Percentiles rank a stretch among this genome's conserved stretches.
These are phyloP conservation scores for Sclerotinia subarctica DNA, from an alignment of 2,329 filamentous ascomycete species.

Conservation along the genomic window DNA sequence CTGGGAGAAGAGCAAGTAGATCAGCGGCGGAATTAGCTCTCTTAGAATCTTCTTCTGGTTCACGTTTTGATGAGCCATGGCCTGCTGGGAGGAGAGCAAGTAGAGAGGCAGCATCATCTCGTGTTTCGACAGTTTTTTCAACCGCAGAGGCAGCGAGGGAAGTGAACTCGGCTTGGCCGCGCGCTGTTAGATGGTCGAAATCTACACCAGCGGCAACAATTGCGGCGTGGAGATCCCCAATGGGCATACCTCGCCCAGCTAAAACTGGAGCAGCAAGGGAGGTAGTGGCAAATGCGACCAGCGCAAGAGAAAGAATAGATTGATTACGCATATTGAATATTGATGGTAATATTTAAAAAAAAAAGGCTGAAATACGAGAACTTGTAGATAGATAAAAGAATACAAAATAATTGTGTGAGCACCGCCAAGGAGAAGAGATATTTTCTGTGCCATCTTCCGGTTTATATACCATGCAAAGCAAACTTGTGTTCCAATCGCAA, in stretches of 20 bases:
- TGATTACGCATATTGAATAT: constrained; percentile 17
- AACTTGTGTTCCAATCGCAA: constrained; percentile 9
- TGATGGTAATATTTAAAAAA: not conserved
- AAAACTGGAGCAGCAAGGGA: constrained; percentile 4
- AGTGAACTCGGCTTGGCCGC: constrained; percentile 9
- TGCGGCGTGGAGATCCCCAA: constrained; percentile 12
- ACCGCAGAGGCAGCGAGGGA: not conserved
- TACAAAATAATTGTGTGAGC: not conserved
- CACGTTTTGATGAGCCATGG: not conserved
- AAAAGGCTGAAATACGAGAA: not conserved
- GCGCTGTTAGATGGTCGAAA: constrained; percentile 7
- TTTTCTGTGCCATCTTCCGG: not conserved
- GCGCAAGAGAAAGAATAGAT: constrained; percentile 17
- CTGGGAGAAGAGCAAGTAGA: not conserved
- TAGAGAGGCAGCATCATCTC: not conserved
- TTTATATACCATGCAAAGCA: constrained; percentile 10
- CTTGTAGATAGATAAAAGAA: not conserved
- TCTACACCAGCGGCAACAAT: constrained; percentile 7
- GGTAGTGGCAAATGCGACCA: constrained; percentile 19
- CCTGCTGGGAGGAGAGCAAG: not conserved
- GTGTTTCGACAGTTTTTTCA: not conserved
- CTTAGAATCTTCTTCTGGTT: not conserved
- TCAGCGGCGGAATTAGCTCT: not conserved
- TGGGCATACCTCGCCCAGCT: constrained; percentile 3
- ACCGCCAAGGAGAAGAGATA: not conserved